Evolutionary conservation across 176 grass and related monocot species (phyloP).

Genomic region (Aegilops sharonensis): DNA sequence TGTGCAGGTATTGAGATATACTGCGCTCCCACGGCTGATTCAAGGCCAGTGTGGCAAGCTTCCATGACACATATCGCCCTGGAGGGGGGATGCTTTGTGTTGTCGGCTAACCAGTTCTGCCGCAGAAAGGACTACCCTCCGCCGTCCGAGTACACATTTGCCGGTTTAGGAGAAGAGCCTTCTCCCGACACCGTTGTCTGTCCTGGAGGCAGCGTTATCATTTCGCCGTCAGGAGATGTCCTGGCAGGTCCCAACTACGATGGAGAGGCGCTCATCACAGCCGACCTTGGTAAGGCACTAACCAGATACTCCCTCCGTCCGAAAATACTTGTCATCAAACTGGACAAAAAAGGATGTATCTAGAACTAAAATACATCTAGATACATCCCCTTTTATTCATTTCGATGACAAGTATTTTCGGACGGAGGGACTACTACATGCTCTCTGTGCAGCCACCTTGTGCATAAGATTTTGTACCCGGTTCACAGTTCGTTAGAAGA

Average conservation of each 20-base stretch:
- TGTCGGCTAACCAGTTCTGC: slow-evolving; percentile 93
- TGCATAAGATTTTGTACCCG: neutral
- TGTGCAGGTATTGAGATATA: slow-evolving; percentile 85
- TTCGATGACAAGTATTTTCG: too few species aligned
- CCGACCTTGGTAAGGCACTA: slow-evolving; percentile 62
- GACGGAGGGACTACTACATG: too few species aligned
- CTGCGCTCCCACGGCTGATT: slow-evolving; percentile 89
- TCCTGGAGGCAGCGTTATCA: slow-evolving; percentile 82
- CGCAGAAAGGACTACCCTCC: slow-evolving; percentile 86
- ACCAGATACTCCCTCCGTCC: neutral
- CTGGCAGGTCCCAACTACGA: slow-evolving; percentile 90
- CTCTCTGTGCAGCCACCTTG: neutral
- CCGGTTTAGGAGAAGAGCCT: slow-evolving; percentile 71
- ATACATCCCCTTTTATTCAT: too few species aligned
- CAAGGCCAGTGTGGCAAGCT: slow-evolving; percentile 86
- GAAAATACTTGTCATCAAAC: too few species aligned
- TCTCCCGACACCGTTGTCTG: slow-evolving; percentile 78
- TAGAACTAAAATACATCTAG: too few species aligned
- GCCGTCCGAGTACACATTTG: slow-evolving; percentile 65
- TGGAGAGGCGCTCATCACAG: slow-evolving; percentile 75
- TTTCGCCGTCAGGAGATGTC: slow-evolving; percentile 78
- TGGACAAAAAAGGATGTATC: too few species aligned
- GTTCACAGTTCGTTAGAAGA: neutral
- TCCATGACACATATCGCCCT: slow-evolving; percentile 86
- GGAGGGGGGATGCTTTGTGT: slow-evolving; percentile 89